phyloP scores from a whole-genome alignment of 1,284 basidiomycete genomes.

The Cryptococcus sp. region DNA sequence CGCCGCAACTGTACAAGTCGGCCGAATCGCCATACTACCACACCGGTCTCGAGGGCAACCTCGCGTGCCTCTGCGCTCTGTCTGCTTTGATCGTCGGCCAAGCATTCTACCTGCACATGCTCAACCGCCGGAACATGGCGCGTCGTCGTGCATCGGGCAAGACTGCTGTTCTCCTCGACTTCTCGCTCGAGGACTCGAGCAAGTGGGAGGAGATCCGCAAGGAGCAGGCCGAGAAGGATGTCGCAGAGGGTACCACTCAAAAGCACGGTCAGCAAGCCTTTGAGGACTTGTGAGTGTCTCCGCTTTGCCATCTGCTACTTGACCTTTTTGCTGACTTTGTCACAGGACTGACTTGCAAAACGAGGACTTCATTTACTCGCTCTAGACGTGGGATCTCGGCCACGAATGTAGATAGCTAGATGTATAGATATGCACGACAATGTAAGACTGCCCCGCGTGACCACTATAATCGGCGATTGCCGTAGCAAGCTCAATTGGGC shows the following conservation, averaged over 20 bases:
- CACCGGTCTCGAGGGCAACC: conserved; percentile 27
- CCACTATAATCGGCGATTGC: too few relatives aligned
- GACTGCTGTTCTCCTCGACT: conserved; percentile 50
- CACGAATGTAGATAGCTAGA: neutral
- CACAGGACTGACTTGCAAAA: conserved; percentile 54
- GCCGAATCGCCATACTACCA: conserved; percentile 30
- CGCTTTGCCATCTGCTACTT: too few relatives aligned
- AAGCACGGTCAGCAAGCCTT: conserved; percentile 55
- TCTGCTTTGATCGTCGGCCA: conserved; percentile 27
- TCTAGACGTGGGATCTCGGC: conserved; percentile 11
- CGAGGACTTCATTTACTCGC: conserved; percentile 54
- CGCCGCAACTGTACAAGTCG: conserved; percentile 33
- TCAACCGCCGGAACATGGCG: conserved; percentile 54
- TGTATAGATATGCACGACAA: too few relatives aligned
- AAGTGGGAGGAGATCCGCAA: conserved; percentile 42
- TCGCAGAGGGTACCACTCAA: conserved; percentile 24
- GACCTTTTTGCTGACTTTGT: neutral
- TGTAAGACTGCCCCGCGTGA: too few relatives aligned
- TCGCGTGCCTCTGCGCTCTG: conserved; percentile 27
- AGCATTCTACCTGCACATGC: conserved; percentile 53
- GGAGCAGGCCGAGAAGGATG: conserved; percentile 26
- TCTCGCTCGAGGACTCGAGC: conserved; percentile 47
- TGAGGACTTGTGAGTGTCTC: conserved; percentile 46
- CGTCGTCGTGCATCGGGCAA: conserved; percentile 54
- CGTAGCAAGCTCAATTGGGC: too few relatives aligned